Conservation (phyloP, 805 yeast genomes). For the Candida pini region DNA sequence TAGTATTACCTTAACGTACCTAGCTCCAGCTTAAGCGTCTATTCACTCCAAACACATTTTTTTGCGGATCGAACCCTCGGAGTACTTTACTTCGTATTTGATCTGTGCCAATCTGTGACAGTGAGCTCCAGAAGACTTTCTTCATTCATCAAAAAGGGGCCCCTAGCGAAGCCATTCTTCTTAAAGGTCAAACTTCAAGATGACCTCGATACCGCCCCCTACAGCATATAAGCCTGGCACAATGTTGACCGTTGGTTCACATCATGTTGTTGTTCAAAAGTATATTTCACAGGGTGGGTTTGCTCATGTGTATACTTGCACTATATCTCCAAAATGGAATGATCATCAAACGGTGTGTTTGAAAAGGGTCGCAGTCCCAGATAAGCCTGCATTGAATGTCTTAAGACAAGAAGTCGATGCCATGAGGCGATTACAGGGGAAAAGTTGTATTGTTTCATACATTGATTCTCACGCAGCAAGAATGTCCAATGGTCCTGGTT, state of each 20-base stretch:
- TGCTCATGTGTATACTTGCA: conserved; percentile 88
- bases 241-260: conserved; percentile 76
- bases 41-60: too few relatives aligned
- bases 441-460: conserved; percentile 77
- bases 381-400: conserved; percentile 73
- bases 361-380: conserved; percentile 93
- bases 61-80: too few relatives aligned
- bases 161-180: too few relatives aligned
- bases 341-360: conserved; percentile 65
- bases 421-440: conserved; percentile 82
- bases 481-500: conserved; percentile 45
- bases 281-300: conserved; percentile 84
- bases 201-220: conserved; percentile 36
- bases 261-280: conserved; percentile 57
- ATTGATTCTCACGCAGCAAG: conserved; percentile 94
- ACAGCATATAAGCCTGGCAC: conserved; percentile 73
- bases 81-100: too few relatives aligned
- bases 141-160: too few relatives aligned
- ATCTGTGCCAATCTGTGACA: too few relatives aligned
- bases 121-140: too few relatives aligned
- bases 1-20: too few relatives aligned
- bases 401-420: conserved; percentile 96
- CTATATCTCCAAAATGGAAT: conserved; percentile 54
- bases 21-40: too few relatives aligned
- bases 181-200: neutral